Conservation (phyloP, 495 filamentous ascomycete genomes). For the Xylaria curta region DNA sequence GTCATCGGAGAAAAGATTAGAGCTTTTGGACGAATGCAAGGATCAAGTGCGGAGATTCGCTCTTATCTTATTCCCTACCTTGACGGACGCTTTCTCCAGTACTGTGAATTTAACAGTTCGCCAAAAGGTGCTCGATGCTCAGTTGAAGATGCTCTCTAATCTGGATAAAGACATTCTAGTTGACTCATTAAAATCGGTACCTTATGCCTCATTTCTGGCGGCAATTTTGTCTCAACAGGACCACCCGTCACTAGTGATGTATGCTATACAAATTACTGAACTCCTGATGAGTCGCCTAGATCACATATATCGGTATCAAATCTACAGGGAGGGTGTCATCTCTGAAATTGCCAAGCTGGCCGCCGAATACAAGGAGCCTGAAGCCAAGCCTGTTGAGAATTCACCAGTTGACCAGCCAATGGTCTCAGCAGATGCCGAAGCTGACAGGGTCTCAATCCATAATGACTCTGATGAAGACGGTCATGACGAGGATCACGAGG, state of each 20-base stretch:
- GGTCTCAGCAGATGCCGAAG: conserved; percentile 56
- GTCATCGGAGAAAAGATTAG: conserved; percentile 76
- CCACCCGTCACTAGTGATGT: conserved; percentile 83
- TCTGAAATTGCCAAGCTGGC: conserved; percentile 85
- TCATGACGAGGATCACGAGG: conserved; percentile 62
- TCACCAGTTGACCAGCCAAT: conserved; percentile 58
- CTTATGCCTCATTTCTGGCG: conserved; percentile 96
- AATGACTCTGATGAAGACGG: conserved; percentile 57
- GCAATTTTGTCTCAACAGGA: conserved; percentile 97
- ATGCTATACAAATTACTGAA: conserved; percentile 86
- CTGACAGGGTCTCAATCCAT: conserved; percentile 54
- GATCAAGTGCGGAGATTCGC: conserved; percentile 89
- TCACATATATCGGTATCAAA: conserved; percentile 90
- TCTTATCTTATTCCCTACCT: conserved; percentile 91
- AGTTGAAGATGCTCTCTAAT: conserved; percentile 98
- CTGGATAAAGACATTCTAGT: conserved; percentile 81
- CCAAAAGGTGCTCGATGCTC: conserved; percentile 94
- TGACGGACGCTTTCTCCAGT: conserved; percentile 97
- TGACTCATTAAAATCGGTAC: conserved; percentile 86
- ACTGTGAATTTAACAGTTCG: conserved; percentile 97
- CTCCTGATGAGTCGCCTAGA: conserved; percentile 83
- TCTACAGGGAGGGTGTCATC: conserved; percentile 97
- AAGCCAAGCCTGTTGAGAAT: conserved; percentile 34
- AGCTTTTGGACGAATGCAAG: conserved; percentile 79
- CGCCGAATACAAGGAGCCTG: conserved; percentile 43